Percentiles rank a stretch among this genome's conserved stretches.
phyloP scores from a whole-genome alignment of 768 basidiomycete genomes.

The Pholiota molesta region DNA sequence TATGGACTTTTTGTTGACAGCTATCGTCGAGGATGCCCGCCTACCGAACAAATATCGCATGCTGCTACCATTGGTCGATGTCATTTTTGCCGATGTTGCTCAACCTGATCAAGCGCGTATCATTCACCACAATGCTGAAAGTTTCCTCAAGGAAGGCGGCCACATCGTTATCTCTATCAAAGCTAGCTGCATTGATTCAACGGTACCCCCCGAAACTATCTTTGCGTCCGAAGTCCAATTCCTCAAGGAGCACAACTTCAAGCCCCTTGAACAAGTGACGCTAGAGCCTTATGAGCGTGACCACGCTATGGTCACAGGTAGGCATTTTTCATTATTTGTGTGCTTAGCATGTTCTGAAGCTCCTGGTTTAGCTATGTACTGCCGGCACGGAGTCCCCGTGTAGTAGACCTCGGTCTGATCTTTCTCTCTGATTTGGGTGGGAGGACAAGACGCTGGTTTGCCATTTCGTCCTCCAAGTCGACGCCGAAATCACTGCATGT shows the following conservation, averaged over 20 bases:
- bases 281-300: slow-evolving; percentile 92
- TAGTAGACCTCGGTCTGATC: neutral
- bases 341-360: slow-evolving; percentile 8
- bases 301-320: slow-evolving; percentile 88
- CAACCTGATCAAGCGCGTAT: slow-evolving; percentile 99
- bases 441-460: slow-evolving; percentile 16
- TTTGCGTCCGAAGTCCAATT: slow-evolving; percentile 87
- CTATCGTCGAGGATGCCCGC: slow-evolving; percentile 97
- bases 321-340: slow-evolving; percentile 22
- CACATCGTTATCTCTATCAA: slow-evolving; percentile 97
- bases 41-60: slow-evolving; percentile 97
- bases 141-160: slow-evolving; percentile 94
- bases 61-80: slow-evolving; percentile 93
- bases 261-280: slow-evolving; percentile 94
- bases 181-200: slow-evolving; percentile 98
- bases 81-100: slow-evolving; percentile 97
- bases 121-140: slow-evolving; percentile 88
- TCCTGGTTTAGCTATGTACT: slow-evolving; percentile 8
- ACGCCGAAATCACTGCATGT: slow-evolving; percentile 22
- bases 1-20: slow-evolving; percentile 36
- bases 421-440: slow-evolving; percentile 16
- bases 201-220: slow-evolving; percentile 85
- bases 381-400: slow-evolving; percentile 7
- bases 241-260: slow-evolving; percentile 79
- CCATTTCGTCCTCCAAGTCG: slow-evolving; percentile 13